Percentiles rank a stretch among this genome's conserved stretches.
These are phyloP conservation scores for Quercus lobata DNA, from an alignment of 331 rosid species.

Conservation along the genomic window DNA sequence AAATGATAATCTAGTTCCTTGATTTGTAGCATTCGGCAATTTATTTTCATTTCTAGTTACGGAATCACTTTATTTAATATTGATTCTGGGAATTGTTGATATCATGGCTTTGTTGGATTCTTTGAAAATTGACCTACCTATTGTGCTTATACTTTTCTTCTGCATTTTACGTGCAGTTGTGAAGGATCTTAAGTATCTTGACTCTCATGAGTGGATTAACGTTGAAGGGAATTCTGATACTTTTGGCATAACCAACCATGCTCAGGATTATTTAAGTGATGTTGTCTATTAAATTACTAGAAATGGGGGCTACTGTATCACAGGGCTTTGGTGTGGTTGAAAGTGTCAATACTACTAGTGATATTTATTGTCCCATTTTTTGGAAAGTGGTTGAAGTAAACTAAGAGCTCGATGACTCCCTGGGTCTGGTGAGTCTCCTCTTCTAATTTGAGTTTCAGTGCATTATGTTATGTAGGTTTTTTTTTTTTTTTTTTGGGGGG, in stretches of 20 bases:
- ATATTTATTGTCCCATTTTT: constrained; percentile 75
- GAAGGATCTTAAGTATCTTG: constrained; percentile 42
- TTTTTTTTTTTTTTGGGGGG: background rate
- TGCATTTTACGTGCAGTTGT: constrained; percentile 39
- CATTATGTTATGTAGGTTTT: background rate
- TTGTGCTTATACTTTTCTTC: background rate
- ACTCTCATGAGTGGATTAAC: constrained; percentile 92
- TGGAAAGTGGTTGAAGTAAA: constrained; percentile 71
- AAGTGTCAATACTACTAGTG: constrained; percentile 95
- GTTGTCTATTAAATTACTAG: constrained; percentile 91
- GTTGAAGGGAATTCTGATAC: constrained; percentile 79
- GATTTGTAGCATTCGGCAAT: too few relatives aligned
- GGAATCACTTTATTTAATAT: too few relatives aligned
- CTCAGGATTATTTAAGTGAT: constrained; percentile 96
- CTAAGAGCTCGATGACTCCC: constrained; percentile 64
- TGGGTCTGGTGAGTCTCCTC: constrained; percentile 69
- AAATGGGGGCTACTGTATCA: constrained; percentile 54
- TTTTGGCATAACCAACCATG: constrained; percentile 89
- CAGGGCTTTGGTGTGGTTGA: constrained; percentile 95
- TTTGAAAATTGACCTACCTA: background rate
- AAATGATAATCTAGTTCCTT: too few relatives aligned
- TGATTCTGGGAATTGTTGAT: background rate
- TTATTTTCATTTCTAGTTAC: too few relatives aligned
- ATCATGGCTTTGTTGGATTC: background rate
- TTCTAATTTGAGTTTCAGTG: background rate